Conservation (phyloP, 805 yeast genomes). For the Candida ipomoeae region DNA sequence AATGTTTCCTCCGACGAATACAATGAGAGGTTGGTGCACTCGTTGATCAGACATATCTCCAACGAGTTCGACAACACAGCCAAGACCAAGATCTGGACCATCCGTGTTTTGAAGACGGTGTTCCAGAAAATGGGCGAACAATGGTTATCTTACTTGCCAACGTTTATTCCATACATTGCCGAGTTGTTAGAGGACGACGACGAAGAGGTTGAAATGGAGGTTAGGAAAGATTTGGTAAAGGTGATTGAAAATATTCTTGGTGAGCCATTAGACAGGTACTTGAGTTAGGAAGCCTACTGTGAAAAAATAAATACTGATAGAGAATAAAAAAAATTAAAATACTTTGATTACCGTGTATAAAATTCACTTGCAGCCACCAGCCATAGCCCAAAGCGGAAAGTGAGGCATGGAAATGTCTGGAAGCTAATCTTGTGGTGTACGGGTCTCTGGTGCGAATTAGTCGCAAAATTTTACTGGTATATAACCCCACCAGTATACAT, state of each 20-base stretch:
- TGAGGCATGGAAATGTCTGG: conserved; percentile 13
- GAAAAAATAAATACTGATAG: neutral
- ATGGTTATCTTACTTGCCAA: conserved; percentile 89
- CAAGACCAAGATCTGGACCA: conserved; percentile 80
- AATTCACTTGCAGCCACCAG: neutral
- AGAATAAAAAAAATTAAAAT: neutral
- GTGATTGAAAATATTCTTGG: conserved; percentile 91
- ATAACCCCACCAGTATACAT: neutral
- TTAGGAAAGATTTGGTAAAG: conserved; percentile 82
- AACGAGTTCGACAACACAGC: conserved; percentile 46
- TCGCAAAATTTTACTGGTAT: conserved; percentile 6
- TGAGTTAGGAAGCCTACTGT: conserved; percentile 31
- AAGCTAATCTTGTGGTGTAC: conserved; percentile 9
- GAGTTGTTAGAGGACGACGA: conserved; percentile 95
- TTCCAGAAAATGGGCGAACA: conserved; percentile 92
- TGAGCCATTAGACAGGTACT: conserved; percentile 85
- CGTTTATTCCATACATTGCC: conserved; percentile 91
- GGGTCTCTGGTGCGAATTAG: conserved; percentile 4
- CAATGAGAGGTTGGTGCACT: conserved; percentile 57
- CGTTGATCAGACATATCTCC: conserved; percentile 34
- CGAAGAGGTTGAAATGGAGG: conserved; percentile 88
- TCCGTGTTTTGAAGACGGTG: conserved; percentile 70
- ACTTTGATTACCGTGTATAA: neutral
- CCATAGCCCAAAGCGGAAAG: neutral
- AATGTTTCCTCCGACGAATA: conserved; percentile 66